A percentile compares a stretch with the other conserved stretches of the same genome.
Evolutionary conservation across 495 filamentous ascomycete species (phyloP).

Genomic region (Friedmanniomyces simplex): DNA sequence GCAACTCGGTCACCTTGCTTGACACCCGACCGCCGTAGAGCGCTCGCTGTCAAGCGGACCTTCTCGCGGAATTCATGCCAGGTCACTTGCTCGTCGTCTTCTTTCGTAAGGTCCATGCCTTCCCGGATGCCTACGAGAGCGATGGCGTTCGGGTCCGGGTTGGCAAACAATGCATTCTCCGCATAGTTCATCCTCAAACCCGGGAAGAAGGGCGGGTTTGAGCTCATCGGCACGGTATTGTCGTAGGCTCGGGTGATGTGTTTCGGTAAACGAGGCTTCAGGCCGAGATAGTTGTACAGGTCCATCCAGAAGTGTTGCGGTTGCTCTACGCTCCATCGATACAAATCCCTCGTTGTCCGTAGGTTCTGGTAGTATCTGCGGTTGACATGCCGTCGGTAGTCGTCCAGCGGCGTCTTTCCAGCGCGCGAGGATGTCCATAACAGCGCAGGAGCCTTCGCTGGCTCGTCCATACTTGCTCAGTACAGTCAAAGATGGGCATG

Average conservation of each 20-base stretch:
- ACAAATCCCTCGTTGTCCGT: conserved; percentile 53
- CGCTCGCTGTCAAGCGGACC: conserved; percentile 49
- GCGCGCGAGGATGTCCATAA: conserved; percentile 31
- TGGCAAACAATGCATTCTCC: conserved; percentile 52
- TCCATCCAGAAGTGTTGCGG: conserved; percentile 59
- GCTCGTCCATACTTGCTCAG: neutral
- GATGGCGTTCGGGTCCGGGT: conserved; percentile 40
- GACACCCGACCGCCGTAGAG: conserved; percentile 53
- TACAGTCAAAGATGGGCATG: no score
- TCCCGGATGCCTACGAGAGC: conserved; percentile 63
- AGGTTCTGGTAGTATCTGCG: conserved; percentile 22
- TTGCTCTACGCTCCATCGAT: conserved; percentile 48
- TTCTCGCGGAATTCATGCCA: conserved; percentile 51
- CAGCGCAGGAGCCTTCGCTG: conserved; percentile 1
- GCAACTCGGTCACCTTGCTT: conserved; percentile 61
- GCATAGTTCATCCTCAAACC: conserved; percentile 55
- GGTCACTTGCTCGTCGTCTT: conserved; percentile 46
- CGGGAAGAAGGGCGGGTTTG: conserved; percentile 56
- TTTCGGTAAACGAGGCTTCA: conserved; percentile 44
- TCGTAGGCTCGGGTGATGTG: conserved; percentile 44
- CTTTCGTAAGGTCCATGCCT: conserved; percentile 36
- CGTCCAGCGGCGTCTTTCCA: conserved; percentile 25
- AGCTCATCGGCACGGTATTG: conserved; percentile 54
- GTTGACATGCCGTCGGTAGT: conserved; percentile 31
- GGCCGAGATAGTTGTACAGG: conserved; percentile 43